A percentile compares a stretch with the other conserved stretches of the same genome.
These are phyloP conservation scores for Moniliophthora roreri DNA, from an alignment of 1,284 basidiomycete genomes.

Conservation along the genomic window DNA sequence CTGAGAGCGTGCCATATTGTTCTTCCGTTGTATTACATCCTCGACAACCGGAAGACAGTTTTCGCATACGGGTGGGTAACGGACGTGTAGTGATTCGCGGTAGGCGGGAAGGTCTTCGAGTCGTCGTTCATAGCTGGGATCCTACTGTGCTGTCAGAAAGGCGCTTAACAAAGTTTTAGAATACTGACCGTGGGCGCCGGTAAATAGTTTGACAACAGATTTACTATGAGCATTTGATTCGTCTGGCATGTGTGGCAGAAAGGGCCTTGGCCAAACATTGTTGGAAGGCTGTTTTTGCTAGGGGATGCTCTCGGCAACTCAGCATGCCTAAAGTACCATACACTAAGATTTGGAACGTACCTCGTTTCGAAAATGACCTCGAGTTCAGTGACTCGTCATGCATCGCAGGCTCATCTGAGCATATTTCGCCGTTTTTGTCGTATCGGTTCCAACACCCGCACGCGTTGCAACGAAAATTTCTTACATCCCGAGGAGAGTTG, in stretches of 20 bases:
- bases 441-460: conserved; percentile 76
- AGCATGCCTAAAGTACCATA: conserved; percentile 4
- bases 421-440: conserved; percentile 67
- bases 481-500: conserved; percentile 44
- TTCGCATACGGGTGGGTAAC: conserved; percentile 85
- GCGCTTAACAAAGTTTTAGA: conserved; percentile 5
- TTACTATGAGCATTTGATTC: conserved; percentile 86
- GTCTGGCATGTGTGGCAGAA: conserved; percentile 88
- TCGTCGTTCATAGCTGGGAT: conserved; percentile 66
- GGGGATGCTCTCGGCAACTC: conserved; percentile 49
- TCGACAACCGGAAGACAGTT: conserved; percentile 77
- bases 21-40: conserved; percentile 72
- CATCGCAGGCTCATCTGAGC: conserved; percentile 87
- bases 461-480: conserved; percentile 62
- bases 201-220: conserved; percentile 86
- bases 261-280: conserved; percentile 52
- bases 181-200: conserved; percentile 60
- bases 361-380: conserved; percentile 72
- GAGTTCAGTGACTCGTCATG: conserved; percentile 73
- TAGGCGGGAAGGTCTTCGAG: conserved; percentile 69
- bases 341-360: conserved; percentile 38
- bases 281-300: conserved; percentile 65
- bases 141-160: conserved; percentile 39
- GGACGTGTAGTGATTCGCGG: conserved; percentile 67
- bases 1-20: conserved; percentile 79